Conservation (phyloP, 2,329 filamentous ascomycete species). For the Parasarocladium wereldwijsianum region DNA sequence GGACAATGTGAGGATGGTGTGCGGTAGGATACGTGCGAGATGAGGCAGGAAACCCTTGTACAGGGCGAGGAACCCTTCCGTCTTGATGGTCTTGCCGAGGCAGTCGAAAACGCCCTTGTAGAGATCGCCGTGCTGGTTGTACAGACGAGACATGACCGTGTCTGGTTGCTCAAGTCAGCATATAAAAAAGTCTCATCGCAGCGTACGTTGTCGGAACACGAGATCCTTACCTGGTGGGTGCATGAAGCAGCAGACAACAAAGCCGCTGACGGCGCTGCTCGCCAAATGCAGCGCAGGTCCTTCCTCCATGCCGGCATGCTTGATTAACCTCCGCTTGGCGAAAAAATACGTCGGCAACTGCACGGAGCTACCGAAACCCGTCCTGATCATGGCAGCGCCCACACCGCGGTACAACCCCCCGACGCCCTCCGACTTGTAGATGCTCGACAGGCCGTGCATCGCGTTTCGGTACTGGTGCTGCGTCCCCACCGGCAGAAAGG, state of each 20-base stretch:
- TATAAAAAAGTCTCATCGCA: too few species aligned
- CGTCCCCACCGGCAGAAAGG: constrained; percentile 88
- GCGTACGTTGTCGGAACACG: too few species aligned
- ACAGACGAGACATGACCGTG: constrained; percentile 96
- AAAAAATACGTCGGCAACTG: constrained; percentile 98
- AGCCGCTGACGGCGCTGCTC: constrained; percentile 79
- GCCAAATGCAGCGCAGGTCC: constrained; percentile 78
- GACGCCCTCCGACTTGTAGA: constrained; percentile 64
- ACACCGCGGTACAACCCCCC: constrained; percentile 80
- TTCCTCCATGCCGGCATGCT: constrained; percentile 78
- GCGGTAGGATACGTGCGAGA: constrained; percentile 81
- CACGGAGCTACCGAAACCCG: constrained; percentile 88
- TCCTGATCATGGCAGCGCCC: constrained; percentile 85
- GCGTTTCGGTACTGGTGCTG: constrained; percentile 87
- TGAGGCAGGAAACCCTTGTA: constrained; percentile 98
- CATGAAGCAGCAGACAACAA: constrained; percentile 96
- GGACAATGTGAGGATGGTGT: constrained; percentile 86
- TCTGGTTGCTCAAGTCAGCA: too few species aligned
- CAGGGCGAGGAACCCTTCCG: constrained; percentile 80
- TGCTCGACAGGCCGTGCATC: constrained; percentile 65
- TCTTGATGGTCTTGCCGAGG: constrained; percentile 75
- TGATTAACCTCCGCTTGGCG: constrained; percentile 72
- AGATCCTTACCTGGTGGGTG: constrained; percentile 53
- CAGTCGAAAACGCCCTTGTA: constrained; percentile 91
- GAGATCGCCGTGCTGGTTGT: constrained; percentile 97